A percentile compares a stretch with the other conserved stretches of the same genome.
Conservation (phyloP, 345 rosid genomes). For the Gossypium longicalyx region DNA sequence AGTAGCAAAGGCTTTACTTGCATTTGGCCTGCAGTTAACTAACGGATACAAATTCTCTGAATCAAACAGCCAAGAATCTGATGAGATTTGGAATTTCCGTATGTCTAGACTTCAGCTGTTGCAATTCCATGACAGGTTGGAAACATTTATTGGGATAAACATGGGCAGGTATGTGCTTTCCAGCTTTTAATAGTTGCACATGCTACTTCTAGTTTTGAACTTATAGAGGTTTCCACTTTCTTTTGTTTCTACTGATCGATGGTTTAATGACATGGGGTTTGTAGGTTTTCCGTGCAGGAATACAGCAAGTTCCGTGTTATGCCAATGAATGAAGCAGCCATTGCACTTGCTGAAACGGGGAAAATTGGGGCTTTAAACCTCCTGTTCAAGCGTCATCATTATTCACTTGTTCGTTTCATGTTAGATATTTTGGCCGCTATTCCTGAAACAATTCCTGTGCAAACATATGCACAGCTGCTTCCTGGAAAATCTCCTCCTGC, state of each 20-base stretch:
- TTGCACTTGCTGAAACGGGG: conserved; percentile 82
- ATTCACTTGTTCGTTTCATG: conserved; percentile 58
- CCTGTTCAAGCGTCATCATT: conserved; percentile 93
- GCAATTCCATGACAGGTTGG: conserved; percentile 80
- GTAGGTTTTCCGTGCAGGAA: conserved; percentile 90
- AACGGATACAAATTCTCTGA: conserved; percentile 46
- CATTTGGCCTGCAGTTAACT: conserved; percentile 61
- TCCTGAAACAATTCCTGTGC: conserved; percentile 89
- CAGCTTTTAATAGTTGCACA: background rate
- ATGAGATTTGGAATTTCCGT: conserved; percentile 61
- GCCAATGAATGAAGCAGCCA: conserved; percentile 67
- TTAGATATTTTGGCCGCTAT: conserved; percentile 70
- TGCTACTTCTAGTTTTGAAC: background rate
- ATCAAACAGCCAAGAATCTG: conserved; percentile 46
- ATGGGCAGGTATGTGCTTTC: conserved; percentile 83
- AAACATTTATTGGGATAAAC: conserved; percentile 90
- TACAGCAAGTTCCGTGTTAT: conserved; percentile 66
- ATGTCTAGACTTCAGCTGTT: conserved; percentile 76
- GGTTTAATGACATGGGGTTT: conserved; percentile 44
- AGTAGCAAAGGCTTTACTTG: conserved; percentile 65
- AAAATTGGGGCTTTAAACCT: conserved; percentile 91
- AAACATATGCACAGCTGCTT: conserved; percentile 88
- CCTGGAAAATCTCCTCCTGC: conserved; percentile 75
- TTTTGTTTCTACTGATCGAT: conserved; percentile 31
- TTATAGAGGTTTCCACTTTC: background rate